These are phyloP conservation scores for Globisporangium alternatum DNA, from an alignment of 352 stramenopile genomes.

Conservation along the genomic window DNA sequence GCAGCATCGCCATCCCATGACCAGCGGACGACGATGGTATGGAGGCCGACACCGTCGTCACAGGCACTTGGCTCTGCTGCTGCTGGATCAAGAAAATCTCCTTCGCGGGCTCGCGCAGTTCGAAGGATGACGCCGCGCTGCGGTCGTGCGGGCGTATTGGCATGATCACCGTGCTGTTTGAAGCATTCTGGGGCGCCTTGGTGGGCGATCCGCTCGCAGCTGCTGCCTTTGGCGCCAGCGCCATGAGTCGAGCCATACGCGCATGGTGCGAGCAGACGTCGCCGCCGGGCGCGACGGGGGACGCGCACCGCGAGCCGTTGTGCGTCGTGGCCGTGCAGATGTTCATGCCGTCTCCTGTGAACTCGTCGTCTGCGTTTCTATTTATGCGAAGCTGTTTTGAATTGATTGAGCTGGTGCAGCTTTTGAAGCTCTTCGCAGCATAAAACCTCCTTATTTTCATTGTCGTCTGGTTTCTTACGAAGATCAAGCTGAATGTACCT, in stretches of 20 bases:
- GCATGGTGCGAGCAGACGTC: slow-evolving; percentile 74
- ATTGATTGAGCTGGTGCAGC: slow-evolving; percentile 8
- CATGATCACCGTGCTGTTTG: not conserved
- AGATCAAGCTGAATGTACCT: not conserved
- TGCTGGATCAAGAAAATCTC: not conserved
- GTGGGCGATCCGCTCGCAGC: not conserved
- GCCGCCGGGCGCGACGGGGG: slow-evolving; percentile 29
- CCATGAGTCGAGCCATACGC: slow-evolving; percentile 78
- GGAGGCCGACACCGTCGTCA: not conserved
- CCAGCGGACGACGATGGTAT: slow-evolving; percentile 7
- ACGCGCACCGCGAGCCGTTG: slow-evolving; percentile 63
- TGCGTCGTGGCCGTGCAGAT: slow-evolving; percentile 55
- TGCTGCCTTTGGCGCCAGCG: slow-evolving; percentile 63
- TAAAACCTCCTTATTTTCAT: not conserved
- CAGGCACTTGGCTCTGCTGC: slow-evolving; percentile 4
- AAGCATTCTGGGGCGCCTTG: not conserved
- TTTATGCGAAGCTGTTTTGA: not conserved
- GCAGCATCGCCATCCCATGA: slow-evolving; percentile 19
- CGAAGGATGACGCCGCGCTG: slow-evolving; percentile 7
- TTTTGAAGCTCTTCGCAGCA: not conserved
- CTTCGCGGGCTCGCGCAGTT: slow-evolving; percentile 1
- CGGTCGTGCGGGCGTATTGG: not conserved
- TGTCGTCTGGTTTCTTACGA: not conserved
- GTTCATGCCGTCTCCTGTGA: slow-evolving; percentile 3
- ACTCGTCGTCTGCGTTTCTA: not conserved